Base-by-base conservation (phyloP, 805 yeast species). In the Cyberlindnera suaveolens region DNA sequence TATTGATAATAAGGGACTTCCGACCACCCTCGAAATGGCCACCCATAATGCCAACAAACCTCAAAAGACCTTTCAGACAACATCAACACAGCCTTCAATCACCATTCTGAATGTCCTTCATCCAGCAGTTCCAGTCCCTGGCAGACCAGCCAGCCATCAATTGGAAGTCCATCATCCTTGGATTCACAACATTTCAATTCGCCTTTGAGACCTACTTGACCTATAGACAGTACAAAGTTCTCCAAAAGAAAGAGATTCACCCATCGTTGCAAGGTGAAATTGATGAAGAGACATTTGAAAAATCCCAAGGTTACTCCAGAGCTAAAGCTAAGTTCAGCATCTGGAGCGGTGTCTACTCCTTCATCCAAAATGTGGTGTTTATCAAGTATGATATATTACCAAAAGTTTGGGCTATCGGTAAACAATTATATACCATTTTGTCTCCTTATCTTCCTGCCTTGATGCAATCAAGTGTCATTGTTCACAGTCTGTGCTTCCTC, bases 121-220 rank as follows among this genome's bases (percentile, higher is more conserved):
- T 65, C 32, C 62, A 65, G 36, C 37, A 60, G 13, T 61, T 79
- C 11, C 75, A 80, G 46, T 57, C 71, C 3, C 63, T 75, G 30
- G 66, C 83, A 46, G 96, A 88, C 58, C 68, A 65, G 39, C 82
- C 93, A 4, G 71, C 72, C 14, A 75, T 87, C 55, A 75, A 88
- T 48, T 93, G 96, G 96, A 88, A 87, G 58, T 56, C 72, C 11
- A 68, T 90, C 36, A 77, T 91, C 38, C 61, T 85, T 36, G 85
- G 89, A 1, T 79, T 88, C 57, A 74, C 95, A 4, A 68, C 82
- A 14, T 85, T 85, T 29, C 85, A 88, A 59, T 88, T 75, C 57
- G 63, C 72, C 4, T 89, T 89, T 60, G 93, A 87, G 53, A 72
- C 83, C 4, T 82, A 82, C 58, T 68, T 93, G 41, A 75, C 80